Conservation (phyloP, 2,329 filamentous ascomycete species). For the Pseudocercospora cruenta region DNA sequence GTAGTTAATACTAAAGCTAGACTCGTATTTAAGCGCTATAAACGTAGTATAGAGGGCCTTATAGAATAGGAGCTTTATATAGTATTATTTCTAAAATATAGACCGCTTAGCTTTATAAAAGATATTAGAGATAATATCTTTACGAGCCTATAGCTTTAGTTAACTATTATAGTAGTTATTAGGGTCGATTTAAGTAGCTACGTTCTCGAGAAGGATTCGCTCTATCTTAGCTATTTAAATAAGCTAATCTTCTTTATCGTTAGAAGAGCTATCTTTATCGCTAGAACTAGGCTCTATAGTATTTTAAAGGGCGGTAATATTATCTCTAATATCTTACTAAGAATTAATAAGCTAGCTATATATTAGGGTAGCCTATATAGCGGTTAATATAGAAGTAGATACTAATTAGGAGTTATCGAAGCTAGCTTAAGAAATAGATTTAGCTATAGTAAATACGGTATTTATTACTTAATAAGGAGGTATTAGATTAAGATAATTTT, state of each 20-base stretch:
- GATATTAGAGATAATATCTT: not conserved
- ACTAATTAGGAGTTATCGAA: no score
- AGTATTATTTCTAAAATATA: not conserved
- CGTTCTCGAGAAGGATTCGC: not conserved
- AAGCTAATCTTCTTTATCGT: not conserved
- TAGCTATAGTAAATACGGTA: not conserved
- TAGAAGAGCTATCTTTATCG: not conserved
- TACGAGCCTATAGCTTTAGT: not conserved
- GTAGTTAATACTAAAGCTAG: not conserved
- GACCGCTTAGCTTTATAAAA: no score
- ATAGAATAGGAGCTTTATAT: not conserved
- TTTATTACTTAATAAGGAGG: not conserved
- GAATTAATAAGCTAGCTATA: no score
- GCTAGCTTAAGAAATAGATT: no score
- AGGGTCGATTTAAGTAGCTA: not conserved
- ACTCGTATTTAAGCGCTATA: not conserved
- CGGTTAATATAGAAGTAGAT: not conserved
- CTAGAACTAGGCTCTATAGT: not conserved
- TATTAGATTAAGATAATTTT: no score
- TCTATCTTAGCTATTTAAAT: not conserved
- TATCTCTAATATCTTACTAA: not conserved
- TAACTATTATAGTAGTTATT: not conserved
- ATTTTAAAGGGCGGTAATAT: not conserved
- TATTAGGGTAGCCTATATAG: not conserved
- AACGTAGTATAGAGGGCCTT: not conserved